Evolutionary conservation across 2,329 filamentous ascomycete genomes (phyloP).

Genomic region (Diplodia mutila): DNA sequence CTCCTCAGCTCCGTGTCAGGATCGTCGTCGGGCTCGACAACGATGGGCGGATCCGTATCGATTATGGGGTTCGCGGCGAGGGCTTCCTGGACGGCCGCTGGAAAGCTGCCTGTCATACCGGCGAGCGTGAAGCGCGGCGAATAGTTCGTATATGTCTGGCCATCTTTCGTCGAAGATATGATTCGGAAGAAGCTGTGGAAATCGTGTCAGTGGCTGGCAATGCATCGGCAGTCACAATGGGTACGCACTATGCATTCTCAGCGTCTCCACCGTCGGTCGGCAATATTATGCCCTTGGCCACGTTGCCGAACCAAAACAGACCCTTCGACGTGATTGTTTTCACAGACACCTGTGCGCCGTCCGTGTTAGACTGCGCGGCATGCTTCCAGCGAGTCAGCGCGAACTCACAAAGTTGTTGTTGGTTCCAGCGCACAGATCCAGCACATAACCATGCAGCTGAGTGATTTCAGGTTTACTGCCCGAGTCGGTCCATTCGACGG

Average conservation of each 20-base stretch:
- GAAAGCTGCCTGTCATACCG: conserved; percentile 66
- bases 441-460: conserved; percentile 58
- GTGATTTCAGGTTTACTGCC: conserved; percentile 54
- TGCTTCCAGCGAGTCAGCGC: conserved; percentile 3
- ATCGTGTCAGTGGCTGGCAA: conserved; percentile 27
- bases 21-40: neutral
- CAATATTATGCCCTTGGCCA: conserved; percentile 51
- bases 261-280: conserved; percentile 46
- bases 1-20: conserved; percentile 15
- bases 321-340: conserved; percentile 34
- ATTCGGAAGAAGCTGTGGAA: conserved; percentile 48
- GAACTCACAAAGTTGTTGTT: conserved; percentile 54
- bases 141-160: conserved; percentile 61
- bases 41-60: neutral
- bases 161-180: conserved; percentile 57
- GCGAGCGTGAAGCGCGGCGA: conserved; percentile 67
- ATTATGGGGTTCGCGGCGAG: conserved; percentile 5
- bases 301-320: conserved; percentile 46
- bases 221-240: neutral
- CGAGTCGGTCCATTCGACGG: conserved; percentile 61
- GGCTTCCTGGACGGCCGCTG: conserved; percentile 49
- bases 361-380: neutral
- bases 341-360: conserved; percentile 22
- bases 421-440: conserved; percentile 65
- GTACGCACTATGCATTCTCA: conserved; percentile 32